Evolutionary conservation across 2,329 filamentous ascomycete species (phyloP), one percentile per base, ranked within the genome.

Genomic region (Aspergillus brasiliensis): DNA sequence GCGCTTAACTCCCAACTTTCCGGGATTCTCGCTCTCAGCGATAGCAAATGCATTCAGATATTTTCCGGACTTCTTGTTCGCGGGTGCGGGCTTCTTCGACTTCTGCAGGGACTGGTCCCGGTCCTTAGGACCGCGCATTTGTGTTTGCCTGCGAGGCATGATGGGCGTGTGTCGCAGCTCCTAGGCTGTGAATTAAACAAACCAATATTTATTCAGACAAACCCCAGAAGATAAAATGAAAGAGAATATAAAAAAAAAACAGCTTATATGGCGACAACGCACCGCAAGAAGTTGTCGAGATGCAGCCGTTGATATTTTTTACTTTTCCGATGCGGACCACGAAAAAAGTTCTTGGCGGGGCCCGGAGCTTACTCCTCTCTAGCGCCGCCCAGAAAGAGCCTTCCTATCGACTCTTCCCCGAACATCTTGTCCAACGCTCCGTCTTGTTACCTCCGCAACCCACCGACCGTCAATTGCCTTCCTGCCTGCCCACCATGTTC

Each of bases 31-130:
- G 62, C 82, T 77, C 61, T 85, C 82, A n/a, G 88, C 88, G 67
- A 88, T 87, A 25, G 88, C 79, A 64, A 88, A 85, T 21, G 88
- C 88, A 73, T 90, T 82, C 38, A 87, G 78, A 8, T 79, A 80
- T 60, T 84, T 81, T 65, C 66, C 69, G 40, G 66, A 69, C 51
- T 74, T 73, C 59, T 76, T 75, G 61, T 77, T 77, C 64, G 86
- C 87, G 25, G 23, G 46, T 52, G 78, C 78, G 54, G 81, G 79
- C 7, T 21, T 15, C 21, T 21, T 44, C 65, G 77, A 76, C 48
- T 77, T 76, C 60, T 79, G 77, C n/a, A 60, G 57, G 23, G 67
- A 53, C 27, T 72, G 69, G 59, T 78, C 72, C 63, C 75, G 75
- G 11, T 55, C 52, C 17, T 44, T 55, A 5, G 76, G 75, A 63